phyloP scores from a whole-genome alignment of 768 basidiomycete genomes.

The Lentinula edodes region DNA sequence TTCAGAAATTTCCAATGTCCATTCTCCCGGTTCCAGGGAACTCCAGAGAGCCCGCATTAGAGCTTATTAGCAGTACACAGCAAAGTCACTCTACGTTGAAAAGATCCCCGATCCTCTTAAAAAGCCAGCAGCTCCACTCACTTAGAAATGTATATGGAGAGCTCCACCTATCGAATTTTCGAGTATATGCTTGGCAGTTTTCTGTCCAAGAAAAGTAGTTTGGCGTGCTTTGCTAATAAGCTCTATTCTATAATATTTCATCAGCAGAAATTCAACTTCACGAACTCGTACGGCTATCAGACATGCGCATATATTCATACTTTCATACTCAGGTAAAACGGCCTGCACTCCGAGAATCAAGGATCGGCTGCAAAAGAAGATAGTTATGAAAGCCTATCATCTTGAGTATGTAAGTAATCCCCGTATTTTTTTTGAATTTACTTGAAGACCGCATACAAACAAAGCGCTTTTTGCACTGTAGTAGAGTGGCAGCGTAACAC shows the following conservation, averaged over 20 bases:
- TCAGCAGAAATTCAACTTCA: neutral
- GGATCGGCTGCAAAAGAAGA: neutral
- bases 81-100: too few species aligned
- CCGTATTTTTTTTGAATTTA: neutral
- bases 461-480: neutral
- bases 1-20: neutral
- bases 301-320: neutral
- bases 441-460: neutral
- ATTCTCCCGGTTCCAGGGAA: neutral
- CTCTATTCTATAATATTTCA: neutral
- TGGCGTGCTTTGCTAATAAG: too few species aligned
- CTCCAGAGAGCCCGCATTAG: neutral
- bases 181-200: too few species aligned
- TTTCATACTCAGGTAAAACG: neutral
- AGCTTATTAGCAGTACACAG: too few species aligned
- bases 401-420: neutral
- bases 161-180: too few species aligned
- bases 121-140: too few species aligned
- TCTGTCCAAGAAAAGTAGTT: too few species aligned
- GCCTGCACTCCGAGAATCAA: neutral
- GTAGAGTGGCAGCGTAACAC: too few species aligned
- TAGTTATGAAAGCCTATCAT: neutral
- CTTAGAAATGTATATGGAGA: too few species aligned
- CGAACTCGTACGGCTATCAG: neutral
- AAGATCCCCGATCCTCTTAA: too few species aligned